Base-by-base conservation (phyloP, 148 eudicot species). In the Silene latifolia region DNA sequence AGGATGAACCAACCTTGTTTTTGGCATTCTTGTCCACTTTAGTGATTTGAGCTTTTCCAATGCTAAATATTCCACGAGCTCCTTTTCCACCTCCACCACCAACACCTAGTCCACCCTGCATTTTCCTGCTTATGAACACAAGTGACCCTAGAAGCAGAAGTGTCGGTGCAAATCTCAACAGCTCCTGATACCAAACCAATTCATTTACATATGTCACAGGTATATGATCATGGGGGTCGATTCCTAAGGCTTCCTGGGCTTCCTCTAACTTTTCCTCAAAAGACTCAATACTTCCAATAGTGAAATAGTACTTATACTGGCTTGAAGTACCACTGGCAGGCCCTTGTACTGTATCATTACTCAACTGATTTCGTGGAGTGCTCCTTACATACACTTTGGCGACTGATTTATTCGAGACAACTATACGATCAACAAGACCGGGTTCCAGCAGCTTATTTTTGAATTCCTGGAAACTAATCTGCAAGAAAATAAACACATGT, bases 391-490 rank as follows among this genome's bases (percentile, higher is more conserved):
- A 93, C 11, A 93, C 93, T 89, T 91, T 93, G 48, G 97, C 98
- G 69, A 93, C 92, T 66, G 92, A 88, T 78, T 87, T 93, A 70
- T 89, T 89, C 20, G 90, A 48, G 63, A 93, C 87, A 58, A 91
- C 94, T 23, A 93, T 85, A 67, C 79, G 98, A 61, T 93, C 98
- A 67, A 93, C 98, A 46, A 90, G 79, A 67, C 98, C 98, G 14
- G 93, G 98, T 83, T 93, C 98, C 72, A 93, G 85, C 59, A 93
- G 89, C 85, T 93, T 93, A 78, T 88, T 91, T 86, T 86, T 91
- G 76, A 93, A 93, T 79, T 93, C 98, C 81, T 93, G 98, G 80
- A 93, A 93, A 85, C 98, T 93, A 73, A 91, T 93, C 98, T 93
- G 97, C 85, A 79, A 66, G 11, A 61, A 53, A 58, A 2, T 68